These are phyloP conservation scores for Oryza nivara DNA, from an alignment of 176 grass and related monocot genomes.

Conservation along the genomic window DNA sequence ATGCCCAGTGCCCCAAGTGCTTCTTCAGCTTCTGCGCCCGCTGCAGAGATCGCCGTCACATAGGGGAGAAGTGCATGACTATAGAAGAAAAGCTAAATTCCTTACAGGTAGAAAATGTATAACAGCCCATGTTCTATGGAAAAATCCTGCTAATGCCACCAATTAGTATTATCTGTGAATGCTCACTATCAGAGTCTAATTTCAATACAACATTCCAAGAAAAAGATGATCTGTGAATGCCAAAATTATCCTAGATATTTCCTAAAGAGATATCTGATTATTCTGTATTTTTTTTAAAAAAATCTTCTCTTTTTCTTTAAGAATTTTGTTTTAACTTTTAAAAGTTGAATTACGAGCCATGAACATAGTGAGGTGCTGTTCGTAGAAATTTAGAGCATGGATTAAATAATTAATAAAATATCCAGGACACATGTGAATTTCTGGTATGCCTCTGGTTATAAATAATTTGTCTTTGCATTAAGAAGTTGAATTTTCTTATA, in stretches of 20 bases:
- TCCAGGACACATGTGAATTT: neutral
- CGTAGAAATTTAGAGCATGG: neutral
- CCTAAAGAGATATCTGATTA: neutral
- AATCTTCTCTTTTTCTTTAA: neutral
- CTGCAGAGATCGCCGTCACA: conserved; percentile 49
- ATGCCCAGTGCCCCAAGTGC: conserved; percentile 55
- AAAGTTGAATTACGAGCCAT: neutral
- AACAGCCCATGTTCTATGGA: neutral
- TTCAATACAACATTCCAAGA: neutral
- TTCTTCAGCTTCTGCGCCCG: conserved; percentile 56
- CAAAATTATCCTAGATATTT: neutral
- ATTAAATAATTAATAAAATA: neutral
- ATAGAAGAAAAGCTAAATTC: conserved; percentile 54
- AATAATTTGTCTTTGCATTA: neutral
- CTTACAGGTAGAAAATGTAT: conserved; percentile 49
- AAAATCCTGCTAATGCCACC: neutral
- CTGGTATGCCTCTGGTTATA: neutral
- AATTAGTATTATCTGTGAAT: neutral
- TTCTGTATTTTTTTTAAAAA: neutral
- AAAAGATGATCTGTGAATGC: neutral
- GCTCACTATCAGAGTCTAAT: neutral
- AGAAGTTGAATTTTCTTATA: neutral
- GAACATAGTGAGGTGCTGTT: neutral
- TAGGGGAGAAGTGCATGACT: conserved; percentile 48
- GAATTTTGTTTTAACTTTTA: neutral